Evolutionary conservation across 2,329 filamentous ascomycete genomes (phyloP), one percentile per base, ranked within the genome.

Genomic region (Chalara sp.): DNA sequence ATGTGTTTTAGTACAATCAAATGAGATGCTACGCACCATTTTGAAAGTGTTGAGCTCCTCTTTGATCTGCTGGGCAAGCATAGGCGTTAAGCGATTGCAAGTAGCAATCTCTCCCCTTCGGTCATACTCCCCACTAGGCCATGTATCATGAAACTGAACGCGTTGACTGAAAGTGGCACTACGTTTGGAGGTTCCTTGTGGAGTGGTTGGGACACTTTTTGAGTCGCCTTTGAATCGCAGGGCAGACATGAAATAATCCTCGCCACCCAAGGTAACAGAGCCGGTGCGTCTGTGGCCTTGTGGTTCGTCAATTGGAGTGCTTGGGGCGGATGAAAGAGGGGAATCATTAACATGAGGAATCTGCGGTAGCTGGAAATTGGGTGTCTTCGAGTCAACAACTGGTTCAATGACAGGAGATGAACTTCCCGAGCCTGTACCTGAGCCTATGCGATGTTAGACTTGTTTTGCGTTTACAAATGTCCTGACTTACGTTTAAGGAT

Each of bases 21-120:
- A 21, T 13, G 30, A 56, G 61, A 44, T 37, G 35, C 44, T 21
- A 71, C 84, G 55, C 74, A 93, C 89, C 93, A 99, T 99, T 71
- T 99, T 99, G 78, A 99, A 99, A 61, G 85, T 95, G 73, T 99
- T 99, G 61, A 99, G 81, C 73, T 99, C 93, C 73, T 99, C 93
- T 73, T 97, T 97, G 73, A 99, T 99, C 70, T 99, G 93, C 72
- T 99, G 93, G 44, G 93, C 93, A 56, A 99, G 80, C 79, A 96
- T 91, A 10, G 93, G 93, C 46, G 93, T 99, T 60, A 99, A 77
- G 58, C 92, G 88, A 67, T 99, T 99, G 81, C 93, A 99, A 1
- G 93, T 99, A 8, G 93, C 91, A 71, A 97, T 87, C 54, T 99
- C 93, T 49, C 93, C 93, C 49, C 93, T 84, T 55, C 93, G 87